These are phyloP conservation scores for Carex scoparia DNA, from an alignment of 176 grass and related monocot species.

Conservation along the genomic window DNA sequence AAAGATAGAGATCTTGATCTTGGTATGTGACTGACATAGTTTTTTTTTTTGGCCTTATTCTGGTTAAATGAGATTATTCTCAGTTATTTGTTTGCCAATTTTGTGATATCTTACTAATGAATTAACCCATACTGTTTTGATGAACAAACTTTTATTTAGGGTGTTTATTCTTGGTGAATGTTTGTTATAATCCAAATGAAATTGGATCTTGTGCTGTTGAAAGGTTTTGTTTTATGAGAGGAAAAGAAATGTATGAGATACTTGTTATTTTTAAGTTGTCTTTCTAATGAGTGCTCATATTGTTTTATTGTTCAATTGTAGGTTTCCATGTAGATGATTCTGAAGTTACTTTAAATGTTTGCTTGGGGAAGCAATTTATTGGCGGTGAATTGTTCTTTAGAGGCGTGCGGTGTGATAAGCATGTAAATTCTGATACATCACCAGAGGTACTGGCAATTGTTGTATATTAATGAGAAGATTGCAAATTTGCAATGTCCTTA, in stretches of 20 bases:
- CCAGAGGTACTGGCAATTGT: constrained; percentile 46
- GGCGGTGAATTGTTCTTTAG: constrained; percentile 96
- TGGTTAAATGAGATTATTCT: neutral
- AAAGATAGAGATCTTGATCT: constrained; percentile 92
- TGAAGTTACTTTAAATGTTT: constrained; percentile 96
- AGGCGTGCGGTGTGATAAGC: constrained; percentile 87
- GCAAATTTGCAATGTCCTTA: neutral
- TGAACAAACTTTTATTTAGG: neutral
- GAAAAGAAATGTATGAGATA: neutral
- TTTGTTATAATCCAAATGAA: neutral
- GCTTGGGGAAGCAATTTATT: constrained; percentile 89
- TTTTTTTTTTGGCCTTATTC: neutral
- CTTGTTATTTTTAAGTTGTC: neutral
- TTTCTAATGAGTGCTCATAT: neutral
- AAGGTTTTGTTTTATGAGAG: constrained; percentile 9
- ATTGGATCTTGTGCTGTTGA: constrained; percentile 3
- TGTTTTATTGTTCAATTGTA: constrained; percentile 9
- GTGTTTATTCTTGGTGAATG: neutral
- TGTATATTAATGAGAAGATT: constrained; percentile 1
- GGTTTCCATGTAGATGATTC: constrained; percentile 99
- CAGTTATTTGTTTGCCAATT: neutral
- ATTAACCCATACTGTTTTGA: neutral
- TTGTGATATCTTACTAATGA: neutral
- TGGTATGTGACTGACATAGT: constrained; percentile 35
- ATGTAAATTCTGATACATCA: constrained; percentile 86